Evolutionary conservation across 2,329 filamentous ascomycete genomes (phyloP).

Genomic region (Paraphoma chrysanthemicola): DNA sequence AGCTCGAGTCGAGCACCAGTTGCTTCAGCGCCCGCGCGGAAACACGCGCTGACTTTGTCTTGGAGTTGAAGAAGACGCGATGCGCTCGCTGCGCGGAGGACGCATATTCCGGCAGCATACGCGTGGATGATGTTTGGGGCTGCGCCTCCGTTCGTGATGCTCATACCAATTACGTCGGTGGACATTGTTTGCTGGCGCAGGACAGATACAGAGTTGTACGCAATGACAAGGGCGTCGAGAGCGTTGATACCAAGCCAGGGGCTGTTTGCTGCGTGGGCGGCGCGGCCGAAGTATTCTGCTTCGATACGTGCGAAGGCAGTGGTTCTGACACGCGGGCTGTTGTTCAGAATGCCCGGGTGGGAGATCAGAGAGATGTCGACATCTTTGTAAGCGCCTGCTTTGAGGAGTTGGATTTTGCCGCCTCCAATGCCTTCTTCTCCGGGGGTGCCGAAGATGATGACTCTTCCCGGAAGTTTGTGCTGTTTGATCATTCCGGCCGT

Average conservation of each 20-base stretch:
- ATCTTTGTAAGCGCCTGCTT: constrained; percentile 48
- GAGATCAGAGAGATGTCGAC: constrained; percentile 14
- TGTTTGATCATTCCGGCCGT: constrained; percentile 54
- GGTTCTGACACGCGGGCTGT: constrained; percentile 14
- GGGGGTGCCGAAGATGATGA: constrained; percentile 60
- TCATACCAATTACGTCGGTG: constrained; percentile 48
- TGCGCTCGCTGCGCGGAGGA: constrained; percentile 42
- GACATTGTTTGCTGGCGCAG: constrained; percentile 50
- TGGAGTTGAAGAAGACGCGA: constrained; percentile 39
- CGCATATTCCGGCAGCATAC: constrained; percentile 47
- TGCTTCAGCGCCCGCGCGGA: constrained; percentile 56
- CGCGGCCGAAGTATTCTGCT: constrained; percentile 32
- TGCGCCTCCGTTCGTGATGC: constrained; percentile 37
- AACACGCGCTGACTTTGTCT: constrained; percentile 49
- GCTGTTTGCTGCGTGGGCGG: constrained; percentile 48
- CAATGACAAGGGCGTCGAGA: constrained; percentile 47
- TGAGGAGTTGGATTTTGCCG: constrained; percentile 58
- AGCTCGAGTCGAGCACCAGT: constrained; percentile 60
- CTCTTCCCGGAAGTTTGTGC: constrained; percentile 52
- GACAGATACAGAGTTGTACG: constrained; percentile 41
- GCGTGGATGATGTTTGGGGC: constrained; percentile 51
- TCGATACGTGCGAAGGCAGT: constrained; percentile 14
- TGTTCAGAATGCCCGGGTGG: constrained; percentile 7
- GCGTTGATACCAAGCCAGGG: constrained; percentile 52
- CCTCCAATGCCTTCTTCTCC: constrained; percentile 58